Percentiles rank a stretch among this genome's conserved stretches.
phyloP scores from a whole-genome alignment of 2,329 filamentous ascomycete genomes.

The Neofusicoccum kwambonambiense region DNA sequence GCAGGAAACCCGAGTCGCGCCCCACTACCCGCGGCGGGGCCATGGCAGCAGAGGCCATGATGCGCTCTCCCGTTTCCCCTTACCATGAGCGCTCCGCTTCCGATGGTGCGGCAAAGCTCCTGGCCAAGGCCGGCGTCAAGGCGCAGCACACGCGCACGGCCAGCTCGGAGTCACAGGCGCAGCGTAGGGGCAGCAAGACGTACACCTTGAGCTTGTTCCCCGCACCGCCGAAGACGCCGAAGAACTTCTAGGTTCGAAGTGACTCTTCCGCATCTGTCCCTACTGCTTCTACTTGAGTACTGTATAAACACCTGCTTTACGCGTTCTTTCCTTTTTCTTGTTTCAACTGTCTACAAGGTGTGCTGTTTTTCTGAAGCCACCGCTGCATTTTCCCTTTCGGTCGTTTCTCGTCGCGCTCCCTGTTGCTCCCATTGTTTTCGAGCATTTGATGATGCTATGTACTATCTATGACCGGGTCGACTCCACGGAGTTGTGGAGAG shows the following conservation, averaged over 20 bases:
- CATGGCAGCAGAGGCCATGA: not conserved
- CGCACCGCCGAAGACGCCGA: conserved; percentile 26
- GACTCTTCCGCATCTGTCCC: not conserved
- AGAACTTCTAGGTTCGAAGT: not conserved
- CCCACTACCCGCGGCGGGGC: not conserved
- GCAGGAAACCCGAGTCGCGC: conserved; percentile 12
- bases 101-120: conserved; percentile 33
- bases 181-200: conserved; percentile 11
- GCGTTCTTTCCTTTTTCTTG: not conserved
- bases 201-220: conserved; percentile 34
- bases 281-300: not conserved
- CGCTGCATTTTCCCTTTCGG: not conserved
- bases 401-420: not conserved
- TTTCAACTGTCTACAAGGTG: conserved; percentile 4
- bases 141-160: conserved; percentile 12
- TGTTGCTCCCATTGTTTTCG: not conserved
- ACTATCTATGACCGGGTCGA: conserved; percentile 13
- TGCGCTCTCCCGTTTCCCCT: conserved; percentile 17
- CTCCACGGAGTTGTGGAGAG: conserved; percentile 11
- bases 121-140: conserved; percentile 18
- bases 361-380: conserved; percentile 17
- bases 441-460: conserved; percentile 16
- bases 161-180: not conserved
- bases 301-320: conserved; percentile 7
- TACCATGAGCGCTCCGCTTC: conserved; percentile 35